Percentiles rank a stretch among this genome's conserved stretches.
Evolutionary conservation across 1,139 yeast species (phyloP).

Genomic region (Kurtzmaniella quercitrusa): DNA sequence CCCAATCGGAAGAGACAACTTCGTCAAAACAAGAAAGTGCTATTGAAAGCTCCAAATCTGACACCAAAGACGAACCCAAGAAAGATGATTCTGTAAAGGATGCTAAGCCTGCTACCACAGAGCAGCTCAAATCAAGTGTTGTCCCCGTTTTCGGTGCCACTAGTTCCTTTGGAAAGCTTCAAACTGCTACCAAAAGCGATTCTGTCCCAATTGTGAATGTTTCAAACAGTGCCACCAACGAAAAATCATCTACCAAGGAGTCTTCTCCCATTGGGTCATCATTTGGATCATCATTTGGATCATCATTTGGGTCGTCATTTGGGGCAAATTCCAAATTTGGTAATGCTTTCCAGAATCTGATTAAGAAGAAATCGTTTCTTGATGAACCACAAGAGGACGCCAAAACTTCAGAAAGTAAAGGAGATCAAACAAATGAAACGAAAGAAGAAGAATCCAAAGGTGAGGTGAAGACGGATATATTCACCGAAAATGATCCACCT

Average conservation of each 20-base stretch:
- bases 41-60: background rate
- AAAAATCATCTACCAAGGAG: conserved; percentile 5
- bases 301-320: conserved; percentile 29
- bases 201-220: conserved; percentile 13
- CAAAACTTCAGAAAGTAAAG: conserved; percentile 6
- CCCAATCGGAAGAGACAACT: background rate
- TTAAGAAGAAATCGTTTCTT: conserved; percentile 51
- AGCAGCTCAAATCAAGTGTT: conserved; percentile 9
- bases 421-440: conserved; percentile 8
- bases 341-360: conserved; percentile 50
- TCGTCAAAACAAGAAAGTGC: background rate
- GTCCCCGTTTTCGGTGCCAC: conserved; percentile 43
- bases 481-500: background rate
- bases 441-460: conserved; percentile 13
- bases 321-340: conserved; percentile 60
- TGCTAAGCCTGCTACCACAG: background rate
- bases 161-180: conserved; percentile 53
- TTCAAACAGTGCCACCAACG: conserved; percentile 3
- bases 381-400: conserved; percentile 32
- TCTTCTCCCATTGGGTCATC: conserved; percentile 3
- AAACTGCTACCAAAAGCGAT: conserved; percentile 5
- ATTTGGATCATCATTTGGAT: conserved; percentile 12
- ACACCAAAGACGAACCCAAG: too few relatives aligned
- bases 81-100: conserved; percentile 6
- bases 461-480: conserved; percentile 3